Base-by-base conservation (phyloP, 352 stramenopile species). In the Phytopythium delawarense region DNA sequence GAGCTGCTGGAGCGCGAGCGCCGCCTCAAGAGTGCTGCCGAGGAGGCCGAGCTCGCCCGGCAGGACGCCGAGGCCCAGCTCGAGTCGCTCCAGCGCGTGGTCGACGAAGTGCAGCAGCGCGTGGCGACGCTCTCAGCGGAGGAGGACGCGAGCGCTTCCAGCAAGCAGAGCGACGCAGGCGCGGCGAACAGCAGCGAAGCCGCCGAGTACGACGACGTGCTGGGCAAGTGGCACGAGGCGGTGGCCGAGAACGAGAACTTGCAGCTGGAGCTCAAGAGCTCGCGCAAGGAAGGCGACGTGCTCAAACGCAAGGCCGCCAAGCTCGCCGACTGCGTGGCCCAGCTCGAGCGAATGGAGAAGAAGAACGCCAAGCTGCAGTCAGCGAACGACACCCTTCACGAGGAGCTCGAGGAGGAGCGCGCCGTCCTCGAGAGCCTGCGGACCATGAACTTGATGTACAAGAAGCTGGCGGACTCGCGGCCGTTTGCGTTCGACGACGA, bases 371-470 rank as follows among this genome's bases (percentile, higher is more conserved):
- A 86, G 57, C 53, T 91, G 30, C 79, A 87, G 61, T 67, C 69
- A 18, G 61, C 66, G 0, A 89, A 88, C 55, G 76, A 89, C 21
- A 62, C 74, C 37, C 67, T 93, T 8, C 62, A 70, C 35, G 76
- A 88, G 66, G 84, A 93, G 61, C 71, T 82, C 11, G 81, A 70
- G 32, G 84, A 93, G 57, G 77, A 87, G 34, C 77, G 78, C 32
- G 76, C 74, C 23, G 61, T 93, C 16, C 72, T 86, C 44, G 80
- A 90, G 42, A 93, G 84, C 64, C 64, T 89, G 3, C 76, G 75
- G 13, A 78, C 78, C 3, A 87, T 88, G 70, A 85, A 84, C 46
- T 54, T 84, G 1, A 82, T 84, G 66, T 89, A 89, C 62, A 89
- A 88, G 72, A 79, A 86, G 79, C 87, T 87, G 28, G 78, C 75